phyloP scores from a whole-genome alignment of 2,329 filamentous ascomycete species.

The Curvularia sp. region DNA sequence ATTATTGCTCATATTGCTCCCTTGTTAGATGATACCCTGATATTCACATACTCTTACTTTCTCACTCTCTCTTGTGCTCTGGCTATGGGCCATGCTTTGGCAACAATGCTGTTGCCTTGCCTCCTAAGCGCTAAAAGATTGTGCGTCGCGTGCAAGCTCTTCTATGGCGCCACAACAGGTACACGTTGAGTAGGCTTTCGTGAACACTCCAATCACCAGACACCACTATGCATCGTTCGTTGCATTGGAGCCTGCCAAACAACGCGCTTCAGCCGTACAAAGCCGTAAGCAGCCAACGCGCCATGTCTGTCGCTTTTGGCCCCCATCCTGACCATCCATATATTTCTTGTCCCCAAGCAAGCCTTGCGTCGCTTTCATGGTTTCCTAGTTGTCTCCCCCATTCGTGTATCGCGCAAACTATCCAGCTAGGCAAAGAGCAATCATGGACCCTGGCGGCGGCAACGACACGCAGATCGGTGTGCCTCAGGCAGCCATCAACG shows the following conservation, averaged over 20 bases:
- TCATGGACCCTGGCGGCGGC: slow-evolving; percentile 29
- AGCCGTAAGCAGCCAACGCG: slow-evolving; percentile 15
- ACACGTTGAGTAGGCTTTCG: background rate
- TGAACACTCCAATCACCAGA: background rate
- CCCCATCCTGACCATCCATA: slow-evolving; percentile 20
- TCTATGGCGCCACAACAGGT: slow-evolving; percentile 2
- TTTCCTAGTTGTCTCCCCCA: background rate
- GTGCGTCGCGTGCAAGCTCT: background rate
- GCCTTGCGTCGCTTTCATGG: background rate
- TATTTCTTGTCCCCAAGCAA: slow-evolving; percentile 1
- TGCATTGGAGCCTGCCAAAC: slow-evolving; percentile 3
- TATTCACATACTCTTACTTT: background rate
- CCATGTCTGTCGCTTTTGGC: slow-evolving; percentile 10
- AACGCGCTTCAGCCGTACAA: slow-evolving; percentile 20
- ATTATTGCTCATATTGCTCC: background rate
- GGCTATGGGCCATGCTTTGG: background rate
- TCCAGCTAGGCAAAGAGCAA: slow-evolving; percentile 9
- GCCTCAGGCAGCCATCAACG: slow-evolving; percentile 71
- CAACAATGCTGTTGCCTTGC: slow-evolving; percentile 6
- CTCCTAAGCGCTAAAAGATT: background rate
- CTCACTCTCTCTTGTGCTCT: background rate
- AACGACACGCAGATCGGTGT: slow-evolving; percentile 24
- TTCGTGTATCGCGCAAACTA: background rate
- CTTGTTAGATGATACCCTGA: background rate
- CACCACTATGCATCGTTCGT: background rate